Base-by-base conservation (phyloP, 495 filamentous ascomycete species). In the Trichocladium uniseriatum region DNA sequence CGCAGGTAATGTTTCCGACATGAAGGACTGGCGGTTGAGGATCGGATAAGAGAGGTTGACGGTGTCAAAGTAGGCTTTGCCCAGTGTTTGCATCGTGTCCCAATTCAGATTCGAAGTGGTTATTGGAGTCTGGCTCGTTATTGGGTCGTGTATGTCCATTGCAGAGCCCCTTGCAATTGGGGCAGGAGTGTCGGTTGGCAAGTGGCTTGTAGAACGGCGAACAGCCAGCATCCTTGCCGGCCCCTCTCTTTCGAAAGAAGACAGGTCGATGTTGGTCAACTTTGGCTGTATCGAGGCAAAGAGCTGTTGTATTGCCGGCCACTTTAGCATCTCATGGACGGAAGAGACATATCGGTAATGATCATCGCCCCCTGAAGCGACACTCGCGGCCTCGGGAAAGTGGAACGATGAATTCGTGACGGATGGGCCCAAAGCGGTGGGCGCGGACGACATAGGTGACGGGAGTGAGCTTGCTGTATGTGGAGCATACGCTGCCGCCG, bases 41-140 rank as follows among this genome's bases (percentile, higher is more conserved):
- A 82, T 65, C 5, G 79, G 79, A 59, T 73, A 76, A 16, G 77
- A 42, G 15, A 77, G 64, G 49, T 80, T 79, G 63, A 76, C 72
- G 3, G 66, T 74, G 57, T 77, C 71, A 55, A 79, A 80, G 53
- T 78, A 81, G 0, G 69, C 62, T 36, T 71, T 70, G 45, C 71
- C 66, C 24, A 78, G 65, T 38, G 60, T 60, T 38, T 72, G 62
- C 66, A 80, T 78, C 22, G 64, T 59, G 1, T 80, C 74, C 56
- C 67, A 68, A 20, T 63, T 68, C 43, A 79, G 58, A 6, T 43
- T 38, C 1, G 54, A 39, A 14, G 52, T 14, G 22, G 53, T 48
- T 11, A 55, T 46, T 0, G 56, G 44, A 5, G 19, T 28, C 0
- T 39, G 14, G n/a, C 8, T 16, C 16, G 42, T 27, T 5, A 35